Conservation (phyloP, 2,329 filamentous ascomycete genomes). For the Escovopsis weberi region DNA sequence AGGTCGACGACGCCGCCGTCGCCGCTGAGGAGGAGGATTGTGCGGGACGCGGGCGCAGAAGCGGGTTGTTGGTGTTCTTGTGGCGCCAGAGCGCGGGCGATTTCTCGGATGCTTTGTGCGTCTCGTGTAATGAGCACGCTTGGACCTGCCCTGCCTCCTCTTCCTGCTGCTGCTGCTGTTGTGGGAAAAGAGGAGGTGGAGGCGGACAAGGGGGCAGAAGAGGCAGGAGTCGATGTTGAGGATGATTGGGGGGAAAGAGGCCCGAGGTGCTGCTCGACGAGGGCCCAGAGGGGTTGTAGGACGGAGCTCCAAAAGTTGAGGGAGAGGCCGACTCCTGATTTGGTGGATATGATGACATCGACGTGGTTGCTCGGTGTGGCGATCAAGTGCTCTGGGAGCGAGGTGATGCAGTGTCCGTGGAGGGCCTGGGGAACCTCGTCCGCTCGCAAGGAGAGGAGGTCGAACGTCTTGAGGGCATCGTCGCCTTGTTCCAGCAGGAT, state of each 20-base stretch:
- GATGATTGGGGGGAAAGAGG: not conserved
- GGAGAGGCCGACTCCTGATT: constrained; percentile 48
- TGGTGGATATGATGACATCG: constrained; percentile 54
- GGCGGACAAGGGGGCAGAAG: no score
- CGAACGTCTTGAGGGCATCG: constrained; percentile 13
- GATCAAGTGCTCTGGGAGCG: constrained; percentile 24
- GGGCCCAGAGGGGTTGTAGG: constrained; percentile 39
- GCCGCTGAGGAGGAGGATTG: constrained; percentile 67
- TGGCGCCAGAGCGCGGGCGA: constrained; percentile 29
- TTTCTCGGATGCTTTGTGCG: constrained; percentile 46
- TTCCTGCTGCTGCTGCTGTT: not conserved
- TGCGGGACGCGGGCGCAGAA: constrained; percentile 14
- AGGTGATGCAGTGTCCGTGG: constrained; percentile 19
- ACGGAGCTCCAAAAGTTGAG: constrained; percentile 38
- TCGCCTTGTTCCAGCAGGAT: constrained; percentile 22
- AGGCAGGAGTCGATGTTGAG: no score
- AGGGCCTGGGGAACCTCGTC: constrained; percentile 22
- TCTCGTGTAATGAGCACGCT: constrained; percentile 47
- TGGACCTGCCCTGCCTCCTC: not conserved
- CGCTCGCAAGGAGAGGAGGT: constrained; percentile 15
- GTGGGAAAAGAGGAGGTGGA: no score
- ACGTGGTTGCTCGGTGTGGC: constrained; percentile 18
- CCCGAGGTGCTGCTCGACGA: constrained; percentile 18
- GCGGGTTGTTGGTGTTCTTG: no score
- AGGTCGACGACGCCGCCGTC: constrained; percentile 79